Evolutionary conservation across 164 flowering plant genomes (phyloP).

Genomic region (Chimonanthus praecox): DNA sequence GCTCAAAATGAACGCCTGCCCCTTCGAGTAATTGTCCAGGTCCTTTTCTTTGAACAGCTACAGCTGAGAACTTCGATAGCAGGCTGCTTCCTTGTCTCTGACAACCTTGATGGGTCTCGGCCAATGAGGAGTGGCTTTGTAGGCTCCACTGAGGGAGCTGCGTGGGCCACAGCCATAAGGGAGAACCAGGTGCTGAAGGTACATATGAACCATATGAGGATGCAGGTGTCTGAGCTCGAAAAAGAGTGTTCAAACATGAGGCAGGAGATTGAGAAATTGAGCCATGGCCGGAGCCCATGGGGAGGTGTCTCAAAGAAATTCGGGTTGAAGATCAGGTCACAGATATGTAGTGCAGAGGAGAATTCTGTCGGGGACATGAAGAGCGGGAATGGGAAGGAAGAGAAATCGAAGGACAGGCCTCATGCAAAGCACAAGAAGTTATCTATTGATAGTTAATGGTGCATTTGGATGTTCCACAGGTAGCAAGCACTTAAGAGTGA

Average conservation of each 20-base stretch:
- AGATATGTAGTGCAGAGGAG: slow-evolving; percentile 92
- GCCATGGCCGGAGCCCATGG: slow-evolving; percentile 48
- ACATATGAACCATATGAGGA: slow-evolving; percentile 85
- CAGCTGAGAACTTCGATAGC: slow-evolving; percentile 86
- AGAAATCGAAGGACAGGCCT: slow-evolving; percentile 34
- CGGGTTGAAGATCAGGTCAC: slow-evolving; percentile 70
- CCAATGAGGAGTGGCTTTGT: slow-evolving; percentile 55
- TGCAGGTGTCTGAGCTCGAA: slow-evolving; percentile 83
- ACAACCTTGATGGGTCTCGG: slow-evolving; percentile 79
- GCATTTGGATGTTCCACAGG: background rate
- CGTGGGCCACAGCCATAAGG: slow-evolving; percentile 69
- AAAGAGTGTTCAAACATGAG: slow-evolving; percentile 83
- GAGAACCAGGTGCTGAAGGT: slow-evolving; percentile 87
- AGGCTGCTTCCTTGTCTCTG: slow-evolving; percentile 84
- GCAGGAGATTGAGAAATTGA: slow-evolving; percentile 83
- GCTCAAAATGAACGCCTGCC: slow-evolving; percentile 95
- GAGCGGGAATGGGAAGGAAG: slow-evolving; percentile 28
- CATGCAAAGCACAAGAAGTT: slow-evolving; percentile 38
- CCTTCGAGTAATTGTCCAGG: slow-evolving; percentile 77
- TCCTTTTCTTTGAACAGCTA: slow-evolving; percentile 91
- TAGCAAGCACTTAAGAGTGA: no score
- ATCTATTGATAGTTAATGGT: slow-evolving; percentile 17
- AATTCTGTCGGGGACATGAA: slow-evolving; percentile 61
- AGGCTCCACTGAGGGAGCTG: slow-evolving; percentile 51
- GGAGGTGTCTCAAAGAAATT: slow-evolving; percentile 66